phyloP scores from a whole-genome alignment of 1,284 basidiomycete species.

The Puccinia coronata region DNA sequence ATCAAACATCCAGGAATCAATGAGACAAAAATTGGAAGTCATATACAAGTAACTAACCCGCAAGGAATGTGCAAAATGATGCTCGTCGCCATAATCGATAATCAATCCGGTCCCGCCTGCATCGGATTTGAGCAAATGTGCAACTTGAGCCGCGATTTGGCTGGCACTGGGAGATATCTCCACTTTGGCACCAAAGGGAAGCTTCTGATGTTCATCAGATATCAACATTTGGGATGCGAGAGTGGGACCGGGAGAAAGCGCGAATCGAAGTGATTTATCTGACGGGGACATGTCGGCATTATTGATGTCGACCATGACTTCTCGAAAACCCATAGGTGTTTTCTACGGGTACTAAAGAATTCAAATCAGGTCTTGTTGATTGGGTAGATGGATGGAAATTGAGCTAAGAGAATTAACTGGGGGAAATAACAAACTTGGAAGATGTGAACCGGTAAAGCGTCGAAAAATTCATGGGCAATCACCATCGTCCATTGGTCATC shows the following conservation, averaged over 20 bases:
- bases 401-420: neutral
- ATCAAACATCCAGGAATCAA: neutral
- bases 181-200: constrained; percentile 71
- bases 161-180: constrained; percentile 76
- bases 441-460: constrained; percentile 88
- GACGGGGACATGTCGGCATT: constrained; percentile 2
- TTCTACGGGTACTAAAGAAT: constrained; percentile 49
- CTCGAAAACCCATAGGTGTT: constrained; percentile 72
- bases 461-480: constrained; percentile 96
- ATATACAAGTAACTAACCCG: constrained; percentile 65
- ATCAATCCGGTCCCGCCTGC: constrained; percentile 76
- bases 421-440: constrained; percentile 67
- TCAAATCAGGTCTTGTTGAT: constrained; percentile 7
- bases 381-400: neutral
- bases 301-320: constrained; percentile 72
- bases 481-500: constrained; percentile 75
- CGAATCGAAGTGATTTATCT: constrained; percentile 65
- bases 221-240: constrained; percentile 68
- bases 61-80: constrained; percentile 74
- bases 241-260: constrained; percentile 69
- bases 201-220: constrained; percentile 57
- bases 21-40: constrained; percentile 6
- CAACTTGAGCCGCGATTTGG: constrained; percentile 69
- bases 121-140: constrained; percentile 64
- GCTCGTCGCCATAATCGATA: constrained; percentile 84